Evolutionary conservation across 2,329 filamentous ascomycete genomes (phyloP).

Genomic region (Colletotrichum cereale): DNA sequence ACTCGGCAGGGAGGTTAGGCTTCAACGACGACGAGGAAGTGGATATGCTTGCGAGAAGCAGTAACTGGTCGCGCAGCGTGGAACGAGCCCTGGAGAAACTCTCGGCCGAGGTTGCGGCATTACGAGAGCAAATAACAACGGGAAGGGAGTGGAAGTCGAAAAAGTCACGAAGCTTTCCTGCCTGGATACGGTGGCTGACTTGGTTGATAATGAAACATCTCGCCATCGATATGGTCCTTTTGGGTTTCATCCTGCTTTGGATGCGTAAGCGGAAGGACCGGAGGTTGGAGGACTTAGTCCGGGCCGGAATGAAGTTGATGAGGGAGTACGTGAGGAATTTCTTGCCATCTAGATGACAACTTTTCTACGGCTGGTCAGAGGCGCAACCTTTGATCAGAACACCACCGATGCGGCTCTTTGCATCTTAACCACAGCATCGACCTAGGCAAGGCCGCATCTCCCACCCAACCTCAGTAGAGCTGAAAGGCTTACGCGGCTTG

Average conservation of each 20-base stretch:
- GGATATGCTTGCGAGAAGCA: slow-evolving; percentile 57
- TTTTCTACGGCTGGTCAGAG: neutral
- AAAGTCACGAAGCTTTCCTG: slow-evolving; percentile 72
- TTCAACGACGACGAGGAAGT: slow-evolving; percentile 61
- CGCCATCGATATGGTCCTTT: slow-evolving; percentile 75
- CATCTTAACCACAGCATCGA: neutral
- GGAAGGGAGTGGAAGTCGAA: slow-evolving; percentile 78
- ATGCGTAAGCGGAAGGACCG: slow-evolving; percentile 79
- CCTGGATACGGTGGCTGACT: slow-evolving; percentile 78
- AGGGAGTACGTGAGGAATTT: slow-evolving; percentile 71
- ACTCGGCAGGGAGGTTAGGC: slow-evolving; percentile 60
- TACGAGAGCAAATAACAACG: slow-evolving; percentile 89
- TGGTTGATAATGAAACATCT: slow-evolving; percentile 81
- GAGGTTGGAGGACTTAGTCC: slow-evolving; percentile 79
- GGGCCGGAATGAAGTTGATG: slow-evolving; percentile 69
- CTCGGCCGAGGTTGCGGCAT: slow-evolving; percentile 90
- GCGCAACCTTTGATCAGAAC: neutral
- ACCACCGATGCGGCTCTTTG: neutral
- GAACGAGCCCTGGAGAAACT: slow-evolving; percentile 89
- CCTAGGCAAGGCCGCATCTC: neutral
- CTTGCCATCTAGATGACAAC: slow-evolving; percentile 66
- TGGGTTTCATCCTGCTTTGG: slow-evolving; percentile 77
- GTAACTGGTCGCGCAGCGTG: slow-evolving; percentile 83
- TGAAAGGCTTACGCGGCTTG: neutral
- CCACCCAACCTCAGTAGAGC: neutral